A percentile compares a stretch with the other conserved stretches of the same genome.
phyloP scores from a whole-genome alignment of 2,329 filamentous ascomycete species.

The Chrysosporium queenslandicum region DNA sequence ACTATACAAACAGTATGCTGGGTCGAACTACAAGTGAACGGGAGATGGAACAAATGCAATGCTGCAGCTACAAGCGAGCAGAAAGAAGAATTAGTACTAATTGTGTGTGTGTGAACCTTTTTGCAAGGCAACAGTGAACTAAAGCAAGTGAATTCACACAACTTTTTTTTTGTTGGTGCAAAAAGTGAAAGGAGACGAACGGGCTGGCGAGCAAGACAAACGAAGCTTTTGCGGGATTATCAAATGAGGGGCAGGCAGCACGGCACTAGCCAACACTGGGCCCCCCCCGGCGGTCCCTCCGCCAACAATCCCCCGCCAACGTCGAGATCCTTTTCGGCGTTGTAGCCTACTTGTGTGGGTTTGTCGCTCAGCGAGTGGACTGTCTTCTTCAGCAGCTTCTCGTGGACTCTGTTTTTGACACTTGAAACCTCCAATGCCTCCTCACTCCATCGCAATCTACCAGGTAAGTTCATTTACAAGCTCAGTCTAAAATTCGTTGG shows the following conservation, averaged over 20 bases:
- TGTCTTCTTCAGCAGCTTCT: no score
- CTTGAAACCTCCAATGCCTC: no score
- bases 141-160: not conserved
- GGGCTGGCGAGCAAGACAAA: not conserved
- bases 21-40: not conserved
- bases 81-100: not conserved
- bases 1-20: not conserved
- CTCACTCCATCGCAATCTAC: no score
- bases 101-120: not conserved
- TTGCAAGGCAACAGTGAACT: not conserved
- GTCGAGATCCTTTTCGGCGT: not conserved
- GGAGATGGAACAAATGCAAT: not conserved
- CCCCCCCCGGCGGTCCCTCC: no score
- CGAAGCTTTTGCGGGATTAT: slow-evolving; percentile 10
- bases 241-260: slow-evolving; percentile 5
- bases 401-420: no score
- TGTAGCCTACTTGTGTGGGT: not conserved
- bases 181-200: not conserved
- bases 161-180: not conserved
- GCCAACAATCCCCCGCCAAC: not conserved
- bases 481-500: no score
- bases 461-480: no score
- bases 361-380: no score
- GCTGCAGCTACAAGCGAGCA: not conserved
- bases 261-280: no score